A percentile compares a stretch with the other conserved stretches of the same genome.
These are phyloP conservation scores for Silene conica DNA, from an alignment of 148 eudicot species.

Conservation along the genomic window DNA sequence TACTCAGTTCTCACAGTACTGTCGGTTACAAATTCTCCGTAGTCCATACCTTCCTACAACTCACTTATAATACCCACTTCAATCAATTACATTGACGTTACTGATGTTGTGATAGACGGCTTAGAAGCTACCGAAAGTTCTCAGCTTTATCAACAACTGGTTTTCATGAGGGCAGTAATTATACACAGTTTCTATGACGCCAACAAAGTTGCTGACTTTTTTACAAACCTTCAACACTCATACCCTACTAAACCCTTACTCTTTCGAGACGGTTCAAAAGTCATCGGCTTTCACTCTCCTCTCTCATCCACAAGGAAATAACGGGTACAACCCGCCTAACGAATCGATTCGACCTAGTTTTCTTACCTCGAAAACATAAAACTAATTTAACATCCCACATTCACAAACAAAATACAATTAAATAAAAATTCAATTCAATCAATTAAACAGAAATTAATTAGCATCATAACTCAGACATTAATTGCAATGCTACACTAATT, in stretches of 20 bases:
- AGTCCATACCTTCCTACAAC: too few relatives aligned
- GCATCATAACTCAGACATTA: background rate
- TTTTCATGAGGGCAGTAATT: background rate
- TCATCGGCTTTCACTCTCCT: background rate
- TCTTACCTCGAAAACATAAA: background rate
- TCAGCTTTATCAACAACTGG: background rate
- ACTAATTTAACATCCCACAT: background rate
- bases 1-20: too few relatives aligned
- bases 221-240: background rate
- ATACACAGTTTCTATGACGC: background rate
- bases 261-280: background rate
- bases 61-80: too few relatives aligned
- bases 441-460: background rate
- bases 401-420: background rate
- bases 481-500: background rate
- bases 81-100: background rate
- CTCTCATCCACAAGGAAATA: background rate
- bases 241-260: background rate
- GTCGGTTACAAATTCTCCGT: too few relatives aligned
- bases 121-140: background rate
- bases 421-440: background rate
- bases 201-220: background rate
- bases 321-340: too few relatives aligned
- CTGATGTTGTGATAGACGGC: background rate
- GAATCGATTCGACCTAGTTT: background rate